A percentile compares a stretch with the other conserved stretches of the same genome.
Evolutionary conservation across 306 rosid species (phyloP).

Genomic region (Carpinus viminea): DNA sequence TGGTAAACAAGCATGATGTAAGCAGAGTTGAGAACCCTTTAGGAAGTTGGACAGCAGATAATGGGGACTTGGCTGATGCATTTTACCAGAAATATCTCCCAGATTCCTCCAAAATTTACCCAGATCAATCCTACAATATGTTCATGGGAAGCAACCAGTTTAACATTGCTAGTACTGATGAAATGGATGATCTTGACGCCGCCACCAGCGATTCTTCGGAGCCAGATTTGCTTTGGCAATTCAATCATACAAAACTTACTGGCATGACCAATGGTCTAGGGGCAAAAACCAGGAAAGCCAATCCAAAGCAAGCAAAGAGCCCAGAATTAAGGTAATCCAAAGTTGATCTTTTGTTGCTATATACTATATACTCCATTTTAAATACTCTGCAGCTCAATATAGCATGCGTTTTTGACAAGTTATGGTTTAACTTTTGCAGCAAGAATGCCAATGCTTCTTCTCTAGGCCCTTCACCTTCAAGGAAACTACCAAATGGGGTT

Average conservation of each 20-base stretch:
- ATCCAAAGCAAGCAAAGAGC: constrained; percentile 52
- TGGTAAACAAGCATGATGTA: constrained; percentile 90
- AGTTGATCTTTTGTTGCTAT: neutral
- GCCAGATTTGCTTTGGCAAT: constrained; percentile 92
- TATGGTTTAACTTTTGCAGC: constrained; percentile 42
- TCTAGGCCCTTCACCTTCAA: constrained; percentile 76
- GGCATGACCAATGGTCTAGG: constrained; percentile 52
- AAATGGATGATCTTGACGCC: constrained; percentile 79
- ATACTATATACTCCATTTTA: no score
- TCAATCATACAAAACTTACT: constrained; percentile 64
- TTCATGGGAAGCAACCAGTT: constrained; percentile 59
- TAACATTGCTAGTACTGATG: constrained; percentile 64
- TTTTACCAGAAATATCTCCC: constrained; percentile 88
- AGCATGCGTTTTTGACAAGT: neutral
- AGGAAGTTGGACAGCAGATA: constrained; percentile 75
- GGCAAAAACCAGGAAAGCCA: constrained; percentile 50
- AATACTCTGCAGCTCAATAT: neutral
- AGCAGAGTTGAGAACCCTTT: constrained; percentile 56
- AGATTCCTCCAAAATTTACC: constrained; percentile 66
- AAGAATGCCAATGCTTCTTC: constrained; percentile 50
- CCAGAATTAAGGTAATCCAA: constrained; percentile 69
- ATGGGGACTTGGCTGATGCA: constrained; percentile 56
- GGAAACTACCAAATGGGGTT: constrained; percentile 62
- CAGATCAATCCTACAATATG: constrained; percentile 65
- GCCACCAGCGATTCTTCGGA: constrained; percentile 96